These are phyloP conservation scores for Cutaneotrichosporon sp. DNA, from an alignment of 1,284 basidiomycete genomes.

Conservation along the genomic window DNA sequence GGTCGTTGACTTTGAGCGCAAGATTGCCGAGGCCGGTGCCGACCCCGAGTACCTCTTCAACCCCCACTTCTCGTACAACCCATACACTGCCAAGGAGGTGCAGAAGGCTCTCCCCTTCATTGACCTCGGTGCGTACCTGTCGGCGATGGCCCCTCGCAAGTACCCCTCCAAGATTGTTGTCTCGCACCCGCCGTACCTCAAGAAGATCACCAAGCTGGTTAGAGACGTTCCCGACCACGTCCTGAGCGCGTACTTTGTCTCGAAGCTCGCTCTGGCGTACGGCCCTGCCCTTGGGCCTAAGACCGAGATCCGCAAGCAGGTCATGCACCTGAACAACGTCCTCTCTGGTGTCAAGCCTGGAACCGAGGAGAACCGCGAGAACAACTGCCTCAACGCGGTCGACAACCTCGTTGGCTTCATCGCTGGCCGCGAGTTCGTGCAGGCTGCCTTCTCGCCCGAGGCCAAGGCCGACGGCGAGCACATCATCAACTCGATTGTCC, in stretches of 20 bases:
- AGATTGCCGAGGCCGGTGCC: conserved; percentile 76
- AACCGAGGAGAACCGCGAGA: conserved; percentile 75
- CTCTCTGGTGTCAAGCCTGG: conserved; percentile 85
- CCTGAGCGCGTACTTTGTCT: conserved; percentile 76
- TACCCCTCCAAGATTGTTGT: conserved; percentile 78
- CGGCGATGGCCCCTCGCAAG: conserved; percentile 73
- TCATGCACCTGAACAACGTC: conserved; percentile 67
- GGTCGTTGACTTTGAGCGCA: conserved; percentile 77
- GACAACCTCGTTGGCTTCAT: conserved; percentile 58
- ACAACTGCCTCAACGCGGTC: conserved; percentile 58
- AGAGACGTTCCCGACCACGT: conserved; percentile 68
- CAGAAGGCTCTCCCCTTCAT: conserved; percentile 73
- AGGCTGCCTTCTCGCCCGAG: conserved; percentile 79
- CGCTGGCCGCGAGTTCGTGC: conserved; percentile 69
- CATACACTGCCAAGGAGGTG: conserved; percentile 68
- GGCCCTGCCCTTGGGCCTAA: conserved; percentile 69
- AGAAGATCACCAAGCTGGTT: conserved; percentile 69
- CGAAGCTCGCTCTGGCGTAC: conserved; percentile 66
- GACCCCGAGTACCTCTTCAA: conserved; percentile 69
- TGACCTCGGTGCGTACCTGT: conserved; percentile 79
- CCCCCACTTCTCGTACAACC: conserved; percentile 88
- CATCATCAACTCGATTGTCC: conserved; percentile 81
- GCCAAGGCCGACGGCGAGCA: conserved; percentile 77
- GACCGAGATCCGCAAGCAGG: conserved; percentile 73
- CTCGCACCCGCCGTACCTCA: conserved; percentile 77